phyloP scores from a whole-genome alignment of 331 rosid genomes.

The Quercus lobata region DNA sequence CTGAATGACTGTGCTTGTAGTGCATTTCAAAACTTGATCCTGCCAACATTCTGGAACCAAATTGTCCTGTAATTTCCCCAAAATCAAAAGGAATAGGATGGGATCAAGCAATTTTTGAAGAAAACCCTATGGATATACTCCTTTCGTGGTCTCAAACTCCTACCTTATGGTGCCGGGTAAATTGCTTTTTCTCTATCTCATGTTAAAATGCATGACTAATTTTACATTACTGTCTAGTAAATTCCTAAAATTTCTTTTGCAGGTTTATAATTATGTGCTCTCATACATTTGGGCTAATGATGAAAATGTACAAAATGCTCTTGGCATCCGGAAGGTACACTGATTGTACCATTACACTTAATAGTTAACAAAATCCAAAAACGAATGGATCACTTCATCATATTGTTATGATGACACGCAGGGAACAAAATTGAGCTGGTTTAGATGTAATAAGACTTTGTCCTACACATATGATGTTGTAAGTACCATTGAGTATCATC shows the following conservation, averaged over 20 bases:
- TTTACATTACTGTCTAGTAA: background rate
- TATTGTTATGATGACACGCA: background rate
- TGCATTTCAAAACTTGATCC: background rate
- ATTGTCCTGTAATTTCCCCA: conserved; percentile 3
- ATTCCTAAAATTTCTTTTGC: background rate
- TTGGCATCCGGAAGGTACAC: conserved; percentile 9
- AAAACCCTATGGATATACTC: background rate
- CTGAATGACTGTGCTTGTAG: background rate
- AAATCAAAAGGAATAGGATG: background rate
- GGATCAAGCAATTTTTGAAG: background rate
- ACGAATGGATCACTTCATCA: background rate
- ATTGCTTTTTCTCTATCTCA: background rate
- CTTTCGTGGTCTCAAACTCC: background rate
- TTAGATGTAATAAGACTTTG: conserved; percentile 4
- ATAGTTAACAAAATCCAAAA: background rate
- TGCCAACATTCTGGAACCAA: conserved; percentile 13
- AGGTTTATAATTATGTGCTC: conserved; percentile 1
- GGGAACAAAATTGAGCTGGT: background rate
- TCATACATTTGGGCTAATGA: conserved; percentile 19
- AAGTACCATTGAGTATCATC: background rate
- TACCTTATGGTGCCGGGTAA: conserved; percentile 17
- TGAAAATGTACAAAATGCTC: conserved; percentile 10
- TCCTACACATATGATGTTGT: background rate
- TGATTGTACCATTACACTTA: background rate
- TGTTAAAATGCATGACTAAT: background rate